Evolutionary conservation across 768 basidiomycete species (phyloP), one percentile per base, ranked within the genome.

Genomic region (Mycena floridula): DNA sequence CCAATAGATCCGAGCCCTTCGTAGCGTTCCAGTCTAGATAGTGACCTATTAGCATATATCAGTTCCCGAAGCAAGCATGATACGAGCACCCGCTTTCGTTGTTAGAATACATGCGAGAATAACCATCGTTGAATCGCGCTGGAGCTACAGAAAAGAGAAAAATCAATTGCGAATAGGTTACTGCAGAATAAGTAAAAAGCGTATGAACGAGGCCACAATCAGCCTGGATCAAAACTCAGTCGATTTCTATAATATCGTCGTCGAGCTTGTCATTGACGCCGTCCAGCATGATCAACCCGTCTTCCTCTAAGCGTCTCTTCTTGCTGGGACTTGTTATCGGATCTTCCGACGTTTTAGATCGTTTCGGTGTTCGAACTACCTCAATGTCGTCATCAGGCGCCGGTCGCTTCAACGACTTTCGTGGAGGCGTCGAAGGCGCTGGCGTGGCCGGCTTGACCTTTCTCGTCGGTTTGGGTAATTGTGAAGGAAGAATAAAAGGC

Each of bases 201-300:
- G n/a, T n/a, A n/a, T n/a, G n/a, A n/a, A n/a, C n/a, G n/a, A n/a
- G n/a, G n/a, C n/a, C n/a, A n/a, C n/a, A n/a, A n/a, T n/a, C n/a
- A n/a, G n/a, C n/a, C n/a, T n/a, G n/a, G n/a, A n/a, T n/a, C 32
- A 35, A 35, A 16, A 44, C 36, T 74, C 62, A 76, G 54, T 82
- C 76, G 50, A 81, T 72, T 59, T 64, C 73, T 42, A 82, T 81
- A 9, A 80, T 59, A 23, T 74, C 80, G 20, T 75, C 80, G 25
- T 70, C 71, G 24, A 81, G 57, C 52, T 59, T 54, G 50, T 81
- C 81, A 45, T 76, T 67, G 25, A 66, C 70, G 9, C 68, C 65
- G 25, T 86, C 85, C 58, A 91, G 60, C 53, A 88, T 50, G 25
- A 91, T 58, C 37, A 90, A 54, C 7, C 88, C 89, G 44, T 90